Conservation (phyloP, 192 early-diverging fungal species). For the Powellomyces hirtus region DNA sequence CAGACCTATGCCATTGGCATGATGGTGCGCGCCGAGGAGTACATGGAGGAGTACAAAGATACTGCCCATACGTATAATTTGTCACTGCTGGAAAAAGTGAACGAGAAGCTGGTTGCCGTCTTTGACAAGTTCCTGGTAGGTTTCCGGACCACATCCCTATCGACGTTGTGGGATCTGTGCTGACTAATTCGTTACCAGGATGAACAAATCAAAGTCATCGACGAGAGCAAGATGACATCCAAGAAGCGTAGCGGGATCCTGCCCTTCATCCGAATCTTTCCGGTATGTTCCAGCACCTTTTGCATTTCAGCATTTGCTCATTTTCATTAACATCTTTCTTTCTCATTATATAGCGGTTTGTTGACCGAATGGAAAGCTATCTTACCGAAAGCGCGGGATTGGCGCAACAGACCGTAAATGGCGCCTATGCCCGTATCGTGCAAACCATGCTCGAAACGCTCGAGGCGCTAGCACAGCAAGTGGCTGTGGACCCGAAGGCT, state of each 20-base stretch:
- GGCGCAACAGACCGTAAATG: slow-evolving; percentile 68
- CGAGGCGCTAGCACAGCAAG: slow-evolving; percentile 76
- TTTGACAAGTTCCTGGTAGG: slow-evolving; percentile 74
- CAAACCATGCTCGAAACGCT: slow-evolving; percentile 83
- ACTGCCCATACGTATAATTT: slow-evolving; percentile 72
- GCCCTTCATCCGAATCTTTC: slow-evolving; percentile 86
- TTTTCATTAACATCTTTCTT: background rate
- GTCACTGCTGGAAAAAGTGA: slow-evolving; percentile 65
- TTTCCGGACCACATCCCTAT: background rate
- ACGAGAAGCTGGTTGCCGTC: slow-evolving; percentile 58
- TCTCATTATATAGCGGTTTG: slow-evolving; percentile 57
- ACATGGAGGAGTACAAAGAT: slow-evolving; percentile 63
- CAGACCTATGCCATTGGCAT: slow-evolving; percentile 69
- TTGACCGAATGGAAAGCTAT: slow-evolving; percentile 67
- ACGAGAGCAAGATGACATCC: slow-evolving; percentile 85
- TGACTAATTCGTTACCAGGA: slow-evolving; percentile 45
- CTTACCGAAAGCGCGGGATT: slow-evolving; percentile 52
- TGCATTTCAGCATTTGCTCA: background rate
- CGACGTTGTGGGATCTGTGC: slow-evolving; percentile 1
- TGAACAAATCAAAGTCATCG: slow-evolving; percentile 86
- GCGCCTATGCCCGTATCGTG: slow-evolving; percentile 80
- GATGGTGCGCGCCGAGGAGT: slow-evolving; percentile 75
- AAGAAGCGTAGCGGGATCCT: slow-evolving; percentile 88
- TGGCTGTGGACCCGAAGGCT: slow-evolving; percentile 52
- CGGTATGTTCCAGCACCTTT: slow-evolving; percentile 42